Percentiles rank a stretch among this genome's conserved stretches.
Conservation (phyloP, 257 asterid species). For the Knoxia roxburghii region DNA sequence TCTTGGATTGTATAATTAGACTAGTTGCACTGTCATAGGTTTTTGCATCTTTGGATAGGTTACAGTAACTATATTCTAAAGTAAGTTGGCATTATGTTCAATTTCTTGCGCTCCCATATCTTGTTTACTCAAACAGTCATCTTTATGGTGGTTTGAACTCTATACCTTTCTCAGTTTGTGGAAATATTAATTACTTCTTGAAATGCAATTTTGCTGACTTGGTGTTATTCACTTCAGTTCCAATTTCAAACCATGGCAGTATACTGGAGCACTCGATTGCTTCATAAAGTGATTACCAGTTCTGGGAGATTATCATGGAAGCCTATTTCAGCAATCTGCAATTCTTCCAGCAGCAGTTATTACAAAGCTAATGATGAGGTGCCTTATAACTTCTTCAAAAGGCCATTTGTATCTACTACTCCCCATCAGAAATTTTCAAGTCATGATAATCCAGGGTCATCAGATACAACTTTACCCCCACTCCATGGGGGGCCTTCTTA, state of each 20-base stretch:
- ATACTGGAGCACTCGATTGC: slow-evolving; percentile 35
- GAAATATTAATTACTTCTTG: background rate
- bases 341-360: background rate
- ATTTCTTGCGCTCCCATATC: background rate
- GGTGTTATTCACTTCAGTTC: background rate
- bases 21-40: slow-evolving; percentile 1
- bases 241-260: slow-evolving; percentile 37
- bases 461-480: slow-evolving; percentile 52
- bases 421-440: slow-evolving; percentile 1
- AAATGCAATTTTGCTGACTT: background rate
- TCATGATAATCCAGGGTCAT: slow-evolving; percentile 18
- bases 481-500: slow-evolving; percentile 58
- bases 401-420: slow-evolving; percentile 10
- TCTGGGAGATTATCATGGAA: slow-evolving; percentile 12
- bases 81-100: background rate
- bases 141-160: background rate
- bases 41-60: background rate
- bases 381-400: slow-evolving; percentile 4
- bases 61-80: background rate
- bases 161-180: background rate
- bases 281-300: slow-evolving; percentile 36
- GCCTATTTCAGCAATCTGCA: slow-evolving; percentile 9
- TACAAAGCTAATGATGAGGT: slow-evolving; percentile 17
- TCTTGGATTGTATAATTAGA: background rate
- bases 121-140: background rate